Base-by-base conservation (phyloP, 495 filamentous ascomycete species). In the Rusavskia elegans region DNA sequence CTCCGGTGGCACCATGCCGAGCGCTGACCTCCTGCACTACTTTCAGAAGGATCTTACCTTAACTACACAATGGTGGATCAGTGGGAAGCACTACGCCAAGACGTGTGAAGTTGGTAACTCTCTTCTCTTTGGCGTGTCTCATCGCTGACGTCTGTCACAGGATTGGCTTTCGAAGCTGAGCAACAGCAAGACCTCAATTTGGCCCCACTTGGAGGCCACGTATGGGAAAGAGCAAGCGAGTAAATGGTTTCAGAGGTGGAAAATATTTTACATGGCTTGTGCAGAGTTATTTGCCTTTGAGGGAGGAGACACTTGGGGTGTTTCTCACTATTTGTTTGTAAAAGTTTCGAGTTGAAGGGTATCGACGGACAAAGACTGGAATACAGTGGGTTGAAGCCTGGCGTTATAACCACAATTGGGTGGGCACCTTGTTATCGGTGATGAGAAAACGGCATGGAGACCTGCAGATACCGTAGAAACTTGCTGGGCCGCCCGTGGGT, bases 181-280 rank as follows among this genome's bases (percentile, higher is more conserved):
- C 9, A 62, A 61, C 20, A 73, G 68, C 54, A 81, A 75, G 63
- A 66, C 67, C 50, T 63, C 71, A 48, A 69, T 82, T 17, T 78
- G 77, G 76, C 75, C 75, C 19, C 68, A 75, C 64, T 57, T 83
- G 54, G 69, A 72, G 42, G 73, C 80, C 54, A 77, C 77, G 29
- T 82, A 82, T 60, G 78, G 79, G 3, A 69, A 72, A 55, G 64
- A 73, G 5, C 68, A 76, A 25, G 70, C 71, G 10, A 56, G 59
- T 44, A 73, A 68, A 55, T 83, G 78, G 81, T 81, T 71, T 57
- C 70, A 81, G 59, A 66, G 79, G 54, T 84, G 79, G 81, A 72
- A 81, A 67, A 72, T 82, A 53, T 85, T 81, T 57, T 81, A 83
- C 61, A 68, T 84, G 69, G 80, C 78, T 40, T 82, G 77, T 59